Percentiles rank a stretch among this genome's conserved stretches.
Evolutionary conservation across 2,329 filamentous ascomycete species (phyloP).

Genomic region (Geoglossum cookeanum): DNA sequence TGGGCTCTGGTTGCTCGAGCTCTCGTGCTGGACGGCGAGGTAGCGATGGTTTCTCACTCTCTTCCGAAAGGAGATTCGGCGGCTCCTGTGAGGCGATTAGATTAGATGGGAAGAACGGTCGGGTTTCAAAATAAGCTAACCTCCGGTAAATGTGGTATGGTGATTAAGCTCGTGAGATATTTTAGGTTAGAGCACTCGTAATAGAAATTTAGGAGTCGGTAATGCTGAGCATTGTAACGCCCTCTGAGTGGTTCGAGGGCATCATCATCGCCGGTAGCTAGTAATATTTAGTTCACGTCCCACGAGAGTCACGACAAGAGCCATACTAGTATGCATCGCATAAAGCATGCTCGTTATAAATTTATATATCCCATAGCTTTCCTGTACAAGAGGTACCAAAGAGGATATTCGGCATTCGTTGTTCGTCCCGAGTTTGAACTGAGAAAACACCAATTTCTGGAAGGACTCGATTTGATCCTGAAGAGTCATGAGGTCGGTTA

Average conservation of each 20-base stretch:
- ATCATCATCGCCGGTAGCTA: conserved; percentile 81
- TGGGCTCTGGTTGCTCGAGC: conserved; percentile 45
- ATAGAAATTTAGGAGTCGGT: conserved; percentile 92
- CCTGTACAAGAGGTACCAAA: conserved; percentile 79
- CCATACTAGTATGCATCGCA: conserved; percentile 83
- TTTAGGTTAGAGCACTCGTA: conserved; percentile 97
- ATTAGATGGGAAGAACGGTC: not conserved
- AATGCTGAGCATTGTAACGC: conserved; percentile 88
- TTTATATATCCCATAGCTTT: conserved; percentile 98
- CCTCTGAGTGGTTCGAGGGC: conserved; percentile 73
- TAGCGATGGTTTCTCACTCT: conserved; percentile 58
- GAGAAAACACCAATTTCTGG: conserved; percentile 94
- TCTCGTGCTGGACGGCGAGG: conserved; percentile 55
- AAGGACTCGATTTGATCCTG: conserved; percentile 98
- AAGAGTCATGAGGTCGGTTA: conserved; percentile 85
- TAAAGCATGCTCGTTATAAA: conserved; percentile 98
- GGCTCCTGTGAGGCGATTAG: not conserved
- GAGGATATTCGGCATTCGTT: conserved; percentile 95
- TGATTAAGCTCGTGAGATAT: conserved; percentile 90
- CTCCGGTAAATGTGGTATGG: conserved; percentile 83
- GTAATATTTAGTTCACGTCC: not conserved
- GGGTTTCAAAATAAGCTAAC: conserved; percentile 26
- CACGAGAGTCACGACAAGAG: not conserved
- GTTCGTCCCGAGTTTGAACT: conserved; percentile 78
- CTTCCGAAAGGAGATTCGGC: conserved; percentile 65